These are phyloP conservation scores for Panicum miliaceum DNA, from an alignment of 176 grass and related monocot species.

Conservation along the genomic window DNA sequence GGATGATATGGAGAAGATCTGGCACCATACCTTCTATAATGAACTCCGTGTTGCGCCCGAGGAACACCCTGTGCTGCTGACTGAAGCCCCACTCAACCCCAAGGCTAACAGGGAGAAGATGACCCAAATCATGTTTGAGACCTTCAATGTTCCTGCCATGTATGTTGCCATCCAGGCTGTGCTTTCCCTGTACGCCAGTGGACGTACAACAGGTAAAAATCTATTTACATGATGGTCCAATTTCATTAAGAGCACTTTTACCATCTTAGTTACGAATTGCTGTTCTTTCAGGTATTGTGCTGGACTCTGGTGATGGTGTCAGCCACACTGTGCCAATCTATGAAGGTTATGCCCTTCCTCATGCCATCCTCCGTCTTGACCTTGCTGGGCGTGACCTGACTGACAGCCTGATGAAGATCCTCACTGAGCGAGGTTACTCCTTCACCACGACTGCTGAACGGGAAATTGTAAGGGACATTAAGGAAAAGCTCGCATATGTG, in stretches of 20 bases:
- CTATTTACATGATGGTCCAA: background rate
- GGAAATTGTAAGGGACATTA: slow-evolving; percentile 60
- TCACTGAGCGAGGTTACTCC: slow-evolving; percentile 55
- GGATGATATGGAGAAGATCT: slow-evolving; percentile 64
- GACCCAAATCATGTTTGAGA: slow-evolving; percentile 59
- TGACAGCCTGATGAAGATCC: slow-evolving; percentile 55
- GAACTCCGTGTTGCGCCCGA: slow-evolving; percentile 55
- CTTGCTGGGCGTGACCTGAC: slow-evolving; percentile 57
- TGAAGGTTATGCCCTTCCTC: slow-evolving; percentile 52
- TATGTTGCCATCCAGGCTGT: slow-evolving; percentile 58
- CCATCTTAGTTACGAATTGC: background rate
- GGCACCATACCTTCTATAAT: slow-evolving; percentile 55
- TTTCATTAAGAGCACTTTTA: background rate
- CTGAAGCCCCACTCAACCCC: slow-evolving; percentile 56
- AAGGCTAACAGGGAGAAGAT: slow-evolving; percentile 62
- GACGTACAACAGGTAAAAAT: slow-evolving; percentile 52
- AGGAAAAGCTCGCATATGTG: slow-evolving; percentile 55
- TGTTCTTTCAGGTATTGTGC: slow-evolving; percentile 42
- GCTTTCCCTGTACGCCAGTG: slow-evolving; percentile 57
- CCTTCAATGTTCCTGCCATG: slow-evolving; percentile 59
- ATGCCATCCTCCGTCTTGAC: slow-evolving; percentile 54
- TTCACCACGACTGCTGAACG: slow-evolving; percentile 58
- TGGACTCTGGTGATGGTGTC: slow-evolving; percentile 57
- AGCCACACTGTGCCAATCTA: slow-evolving; percentile 55
- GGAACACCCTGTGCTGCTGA: slow-evolving; percentile 58